Base-by-base conservation (phyloP, 2,329 filamentous ascomycete species). In the Apiospora koreana region DNA sequence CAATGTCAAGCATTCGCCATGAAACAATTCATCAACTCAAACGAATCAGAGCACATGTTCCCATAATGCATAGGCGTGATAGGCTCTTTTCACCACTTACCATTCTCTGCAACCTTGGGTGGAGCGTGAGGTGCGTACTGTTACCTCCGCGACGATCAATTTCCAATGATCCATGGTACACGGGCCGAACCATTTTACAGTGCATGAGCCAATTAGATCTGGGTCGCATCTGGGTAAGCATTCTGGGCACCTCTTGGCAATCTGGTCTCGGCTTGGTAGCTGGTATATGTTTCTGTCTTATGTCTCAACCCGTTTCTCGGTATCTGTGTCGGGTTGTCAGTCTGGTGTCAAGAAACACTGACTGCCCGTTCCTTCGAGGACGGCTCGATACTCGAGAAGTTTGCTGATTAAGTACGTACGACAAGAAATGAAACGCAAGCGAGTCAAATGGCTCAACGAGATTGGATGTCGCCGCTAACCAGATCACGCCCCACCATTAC, bases 131-230 rank as follows among this genome's bases (percentile, higher is more conserved):
- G 41, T 43, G 41, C 41, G 21, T 31, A 35, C 50, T 21, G 31
- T 35, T 62, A 62, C 54, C 28, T 62, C 31, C 54, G 54, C 54
- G 54, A 62, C 54, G 54, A 62, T 62, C 54, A 62, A 21, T 14
- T 23, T n/a, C 28, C 31, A 23, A 35, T 58, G 12, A 54, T 54
- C 25, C 28, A 8, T 35, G 50, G 31, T 28, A 16, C 28, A 58
- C 54, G 54, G 54, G 54, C 54, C 54, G 54, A 38, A 38, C 54
- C 54, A 62, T 23, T 23, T n/a, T n/a, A 38, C 54, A 62, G 21
- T 21, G 54, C 54, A 62, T 62, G 31, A 38, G 21, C 54, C 54
- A 62, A 38, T 38, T 21, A 38, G 18, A 8, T 35, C 21, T n/a
- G 54, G 18, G 35, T 62, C 28, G 54, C 54, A 62, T 58, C 25